A percentile compares a stretch with the other conserved stretches of the same genome.
phyloP scores from a whole-genome alignment of 441 rosid species.

The Pelargonium citronellum region DNA sequence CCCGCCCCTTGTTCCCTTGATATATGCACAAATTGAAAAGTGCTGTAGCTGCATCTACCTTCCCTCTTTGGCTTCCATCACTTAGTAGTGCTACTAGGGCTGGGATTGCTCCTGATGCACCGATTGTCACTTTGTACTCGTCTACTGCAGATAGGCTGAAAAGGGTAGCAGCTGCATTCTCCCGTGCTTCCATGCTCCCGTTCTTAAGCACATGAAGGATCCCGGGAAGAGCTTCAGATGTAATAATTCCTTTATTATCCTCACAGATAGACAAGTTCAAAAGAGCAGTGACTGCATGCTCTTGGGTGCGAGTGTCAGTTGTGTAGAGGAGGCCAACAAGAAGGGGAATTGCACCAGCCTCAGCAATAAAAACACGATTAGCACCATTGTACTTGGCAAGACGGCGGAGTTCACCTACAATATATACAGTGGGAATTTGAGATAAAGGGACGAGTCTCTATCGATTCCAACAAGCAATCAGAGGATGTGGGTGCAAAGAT shows the following conservation, averaged over 20 bases:
- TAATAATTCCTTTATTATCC: slow-evolving; percentile 78
- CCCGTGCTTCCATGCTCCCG: slow-evolving; percentile 98
- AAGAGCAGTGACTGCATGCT: slow-evolving; percentile 88
- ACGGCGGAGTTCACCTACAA: slow-evolving; percentile 68
- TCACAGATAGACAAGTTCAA: slow-evolving; percentile 90
- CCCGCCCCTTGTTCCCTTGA: slow-evolving; percentile 84
- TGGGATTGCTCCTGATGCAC: slow-evolving; percentile 72
- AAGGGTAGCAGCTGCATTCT: slow-evolving; percentile 93
- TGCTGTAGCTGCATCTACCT: slow-evolving; percentile 94
- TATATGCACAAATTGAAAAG: slow-evolving; percentile 28
- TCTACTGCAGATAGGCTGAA: slow-evolving; percentile 89
- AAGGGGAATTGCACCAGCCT: slow-evolving; percentile 94
- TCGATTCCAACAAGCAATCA: not conserved
- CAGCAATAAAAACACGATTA: slow-evolving; percentile 89
- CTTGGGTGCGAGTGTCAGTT: slow-evolving; percentile 77
- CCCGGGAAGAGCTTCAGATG: slow-evolving; percentile 83
- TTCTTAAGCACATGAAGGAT: slow-evolving; percentile 80
- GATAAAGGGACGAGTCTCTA: not conserved
- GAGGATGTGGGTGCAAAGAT: not conserved
- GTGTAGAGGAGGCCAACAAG: slow-evolving; percentile 71
- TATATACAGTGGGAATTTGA: not conserved
- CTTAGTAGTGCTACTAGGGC: slow-evolving; percentile 76
- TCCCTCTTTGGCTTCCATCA: slow-evolving; percentile 87
- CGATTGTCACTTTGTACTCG: slow-evolving; percentile 81
- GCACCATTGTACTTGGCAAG: slow-evolving; percentile 90